Evolutionary conservation across 805 yeast genomes (phyloP), one percentile per base, ranked within the genome.

Genomic region (Barnettozyma pratensis): DNA sequence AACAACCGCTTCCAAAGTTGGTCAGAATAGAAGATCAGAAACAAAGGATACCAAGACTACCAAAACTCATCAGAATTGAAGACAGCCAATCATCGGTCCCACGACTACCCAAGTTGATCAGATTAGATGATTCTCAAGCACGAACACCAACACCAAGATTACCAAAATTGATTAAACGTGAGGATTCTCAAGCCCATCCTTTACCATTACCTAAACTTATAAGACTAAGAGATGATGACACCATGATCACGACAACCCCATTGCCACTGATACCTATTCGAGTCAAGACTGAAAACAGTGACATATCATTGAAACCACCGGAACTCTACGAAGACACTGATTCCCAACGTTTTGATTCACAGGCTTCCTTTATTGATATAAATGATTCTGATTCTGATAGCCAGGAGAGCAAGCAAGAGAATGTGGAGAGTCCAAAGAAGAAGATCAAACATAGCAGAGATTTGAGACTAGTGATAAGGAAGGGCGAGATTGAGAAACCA

Each of bases 41-140:
- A 19, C 19, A 19, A 19, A 19, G 34, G 8, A 31, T 31, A 31
- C 34, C 34, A 11, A 19, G 19, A 19, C 19, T 36, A 11, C 57
- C 45, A 50, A 60, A 44, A 44, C 53, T 41, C 27, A 42, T 51
- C 34, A 47, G 32, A 19, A 31, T 44, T 5, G 39, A 32, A 12
- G 50, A 44, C 40, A 47, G 51, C 10, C 62, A 57, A 42, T 67
- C 19, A 19, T 19, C 19, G 19, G 19, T 19, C 19, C 19, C 19
- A 19, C 19, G 64, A 30, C 54, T 54, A 42, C 59, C 59, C 42
- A 42, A 42, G 28, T 14, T 42, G 45, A 42, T 29, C 9, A 9
- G 35, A 9, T 11, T 32, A 9, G 35, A 32, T 9, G 19, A 19
- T 19, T 19, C 19, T 19, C 19, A 19, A 19, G 19, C 19, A 19